phyloP scores from a whole-genome alignment of 805 yeast species.

The Candida vartiovaarae region DNA sequence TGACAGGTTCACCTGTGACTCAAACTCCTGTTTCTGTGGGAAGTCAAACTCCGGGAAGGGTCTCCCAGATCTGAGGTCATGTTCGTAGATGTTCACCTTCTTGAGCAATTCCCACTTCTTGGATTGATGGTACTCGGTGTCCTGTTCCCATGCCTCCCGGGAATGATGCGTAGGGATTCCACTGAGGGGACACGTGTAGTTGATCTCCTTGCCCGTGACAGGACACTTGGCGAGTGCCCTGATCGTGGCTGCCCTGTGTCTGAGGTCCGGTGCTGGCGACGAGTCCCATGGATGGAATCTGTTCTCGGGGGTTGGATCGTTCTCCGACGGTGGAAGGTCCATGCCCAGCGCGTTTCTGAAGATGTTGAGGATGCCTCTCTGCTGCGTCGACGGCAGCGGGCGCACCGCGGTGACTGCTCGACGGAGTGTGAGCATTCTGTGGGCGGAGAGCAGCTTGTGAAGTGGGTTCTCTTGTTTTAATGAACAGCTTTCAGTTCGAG shows the following conservation, averaged over 20 bases:
- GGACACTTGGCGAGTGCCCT: conserved; percentile 87
- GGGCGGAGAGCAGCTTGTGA: too few species aligned
- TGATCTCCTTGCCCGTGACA: conserved; percentile 71
- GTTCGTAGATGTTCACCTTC: conserved; percentile 88
- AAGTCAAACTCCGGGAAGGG: conserved; percentile 93
- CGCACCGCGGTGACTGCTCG: too few species aligned
- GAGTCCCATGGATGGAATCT: conserved; percentile 87
- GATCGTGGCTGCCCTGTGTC: conserved; percentile 88
- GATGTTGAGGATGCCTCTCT: conserved; percentile 28
- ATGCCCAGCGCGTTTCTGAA: conserved; percentile 44
- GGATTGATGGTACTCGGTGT: conserved; percentile 59
- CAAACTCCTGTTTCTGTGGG: conserved; percentile 73
- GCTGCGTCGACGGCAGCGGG: not conserved
- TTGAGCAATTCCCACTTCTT: conserved; percentile 68
- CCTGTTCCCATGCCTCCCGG: conserved; percentile 81
- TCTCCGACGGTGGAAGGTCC: conserved; percentile 58
- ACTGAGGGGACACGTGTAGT: conserved; percentile 84
- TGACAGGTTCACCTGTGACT: conserved; percentile 65
- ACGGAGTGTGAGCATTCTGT: too few species aligned
- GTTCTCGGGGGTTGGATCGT: conserved; percentile 64
- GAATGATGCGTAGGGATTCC: conserved; percentile 97
- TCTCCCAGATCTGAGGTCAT: conserved; percentile 90
- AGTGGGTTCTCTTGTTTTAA: too few species aligned
- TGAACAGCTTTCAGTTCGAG: too few species aligned
- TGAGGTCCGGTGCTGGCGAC: conserved; percentile 79